These are phyloP conservation scores for Diplodia seriata DNA, from an alignment of 2,329 filamentous ascomycete genomes.

Conservation along the genomic window DNA sequence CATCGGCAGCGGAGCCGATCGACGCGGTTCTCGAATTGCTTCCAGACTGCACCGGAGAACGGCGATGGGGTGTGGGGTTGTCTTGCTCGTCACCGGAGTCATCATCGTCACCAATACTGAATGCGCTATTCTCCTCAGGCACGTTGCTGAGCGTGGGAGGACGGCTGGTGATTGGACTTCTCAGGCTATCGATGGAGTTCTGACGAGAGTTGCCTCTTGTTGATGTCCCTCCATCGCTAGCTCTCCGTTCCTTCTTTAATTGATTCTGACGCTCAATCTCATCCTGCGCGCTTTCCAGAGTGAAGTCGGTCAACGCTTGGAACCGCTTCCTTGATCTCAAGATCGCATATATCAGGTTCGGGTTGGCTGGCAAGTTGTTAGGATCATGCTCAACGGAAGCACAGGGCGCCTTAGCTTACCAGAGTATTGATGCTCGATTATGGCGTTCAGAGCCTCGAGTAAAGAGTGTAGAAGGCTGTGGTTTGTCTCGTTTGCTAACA, in stretches of 20 bases:
- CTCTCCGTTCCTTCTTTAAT: slow-evolving; percentile 66
- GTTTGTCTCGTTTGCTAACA: slow-evolving; percentile 91
- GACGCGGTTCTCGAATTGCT: slow-evolving; percentile 70
- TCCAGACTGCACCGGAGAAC: slow-evolving; percentile 40
- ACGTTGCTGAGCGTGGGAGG: slow-evolving; percentile 69
- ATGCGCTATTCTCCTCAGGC: slow-evolving; percentile 79
- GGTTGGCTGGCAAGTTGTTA: slow-evolving; percentile 66
- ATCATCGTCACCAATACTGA: slow-evolving; percentile 87
- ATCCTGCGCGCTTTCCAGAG: slow-evolving; percentile 87
- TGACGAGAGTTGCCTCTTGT: slow-evolving; percentile 52
- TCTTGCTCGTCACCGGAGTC: slow-evolving; percentile 69
- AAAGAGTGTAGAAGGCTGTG: slow-evolving; percentile 80
- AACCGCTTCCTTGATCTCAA: slow-evolving; percentile 82
- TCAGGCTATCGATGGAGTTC: slow-evolving; percentile 71
- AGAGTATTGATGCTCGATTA: slow-evolving; percentile 85
- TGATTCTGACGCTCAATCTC: slow-evolving; percentile 84
- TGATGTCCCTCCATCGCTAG: slow-evolving; percentile 44
- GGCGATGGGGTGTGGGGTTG: slow-evolving; percentile 35
- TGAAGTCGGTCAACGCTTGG: slow-evolving; percentile 84
- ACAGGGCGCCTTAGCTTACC: slow-evolving; percentile 59
- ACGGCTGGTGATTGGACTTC: slow-evolving; percentile 67
- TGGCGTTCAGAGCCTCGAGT: slow-evolving; percentile 86
- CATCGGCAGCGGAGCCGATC: slow-evolving; percentile 71
- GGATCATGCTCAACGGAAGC: not conserved
- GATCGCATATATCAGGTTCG: slow-evolving; percentile 79